Evolutionary conservation across 2,329 filamentous ascomycete species (phyloP), one percentile per base, ranked within the genome.

Genomic region (Tolypocladium sp.): DNA sequence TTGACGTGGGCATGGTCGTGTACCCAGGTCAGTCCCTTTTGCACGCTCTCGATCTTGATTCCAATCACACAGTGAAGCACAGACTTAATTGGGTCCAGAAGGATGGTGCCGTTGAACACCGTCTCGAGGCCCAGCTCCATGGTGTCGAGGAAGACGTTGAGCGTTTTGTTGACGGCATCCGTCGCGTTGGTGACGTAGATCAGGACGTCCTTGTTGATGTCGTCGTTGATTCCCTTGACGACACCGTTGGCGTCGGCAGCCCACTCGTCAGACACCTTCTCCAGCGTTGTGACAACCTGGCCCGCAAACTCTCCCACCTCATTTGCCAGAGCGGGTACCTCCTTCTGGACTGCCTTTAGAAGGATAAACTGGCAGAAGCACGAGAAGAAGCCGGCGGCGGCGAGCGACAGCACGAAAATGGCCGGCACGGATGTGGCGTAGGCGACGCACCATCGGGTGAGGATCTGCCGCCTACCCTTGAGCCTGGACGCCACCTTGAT

Each of bases 1-100:
- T 84, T 78, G 66, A 99, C 82, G 62, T 94, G 84, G 4, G 94
- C 91, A 70, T 97, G 79, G 65, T 97, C 88, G 67, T 90, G 84
- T 13, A 96, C 89, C 93, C 93, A 99, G 1, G 90, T 96, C n/a
- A 97, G 80, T 15, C 89, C 94, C 69, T 89, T 88, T 71, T 97
- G 85, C 64, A 99, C 85, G 27, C 86, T 83, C 64, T 90, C 85
- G 63, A 97, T 82, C 77, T 97, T 97, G 68, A 96, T 80, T 9
- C 88, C 85, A 63, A 97, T 85, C n/a, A 97, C 80, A 69, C 94
- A 97, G 69, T 90, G 83, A 63, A 97, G 82, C 40, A 97, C 85
- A 51, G 90, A 88, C 67, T 85, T 80, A 67, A 96, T 87, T 0
- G 92, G 90, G 35, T 87, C 83, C 64, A 91, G 83, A 51, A 96